Evolutionary conservation across 2,329 filamentous ascomycete species (phyloP).

Genomic region (Hypoxylon sp.): DNA sequence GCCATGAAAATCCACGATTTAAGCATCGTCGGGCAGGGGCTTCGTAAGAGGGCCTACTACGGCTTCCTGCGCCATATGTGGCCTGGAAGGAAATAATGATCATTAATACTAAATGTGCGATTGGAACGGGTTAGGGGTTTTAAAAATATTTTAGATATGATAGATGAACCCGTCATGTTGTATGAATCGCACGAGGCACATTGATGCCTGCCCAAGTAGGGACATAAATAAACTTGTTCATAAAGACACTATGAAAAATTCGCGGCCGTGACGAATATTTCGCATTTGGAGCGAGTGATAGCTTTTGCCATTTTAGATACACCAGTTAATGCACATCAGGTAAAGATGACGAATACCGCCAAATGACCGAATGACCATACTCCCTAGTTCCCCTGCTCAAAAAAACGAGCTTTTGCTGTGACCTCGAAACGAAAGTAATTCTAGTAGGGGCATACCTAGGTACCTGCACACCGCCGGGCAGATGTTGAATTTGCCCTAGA

Average conservation of each 20-base stretch:
- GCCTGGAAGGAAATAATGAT: not conserved
- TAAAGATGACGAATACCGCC: not conserved
- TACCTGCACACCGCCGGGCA: not conserved
- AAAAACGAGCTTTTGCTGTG: not conserved
- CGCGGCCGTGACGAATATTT: constrained; percentile 1
- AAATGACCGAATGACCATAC: constrained; percentile 8
- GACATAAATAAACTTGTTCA: constrained; percentile 5
- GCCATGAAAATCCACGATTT: not conserved
- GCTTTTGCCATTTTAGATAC: constrained; percentile 31
- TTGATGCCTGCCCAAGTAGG: not conserved
- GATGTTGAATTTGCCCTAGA: constrained; percentile 37
- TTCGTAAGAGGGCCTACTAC: not conserved
- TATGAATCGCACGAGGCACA: constrained; percentile 7
- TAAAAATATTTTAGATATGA: constrained; percentile 6
- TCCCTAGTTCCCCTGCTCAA: not conserved
- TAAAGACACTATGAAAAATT: constrained; percentile 11
- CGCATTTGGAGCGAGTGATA: constrained; percentile 25
- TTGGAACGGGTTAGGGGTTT: not conserved
- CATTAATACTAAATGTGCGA: constrained; percentile 1
- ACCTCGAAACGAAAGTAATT: constrained; percentile 8
- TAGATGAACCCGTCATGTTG: not conserved
- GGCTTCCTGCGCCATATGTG: not conserved
- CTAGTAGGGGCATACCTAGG: not conserved
- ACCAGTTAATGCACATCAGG: constrained; percentile 22
- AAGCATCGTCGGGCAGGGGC: not conserved